These are phyloP conservation scores for Vitis hybrid DNA, from an alignment of 177 flowering plant genomes.

Conservation along the genomic window DNA sequence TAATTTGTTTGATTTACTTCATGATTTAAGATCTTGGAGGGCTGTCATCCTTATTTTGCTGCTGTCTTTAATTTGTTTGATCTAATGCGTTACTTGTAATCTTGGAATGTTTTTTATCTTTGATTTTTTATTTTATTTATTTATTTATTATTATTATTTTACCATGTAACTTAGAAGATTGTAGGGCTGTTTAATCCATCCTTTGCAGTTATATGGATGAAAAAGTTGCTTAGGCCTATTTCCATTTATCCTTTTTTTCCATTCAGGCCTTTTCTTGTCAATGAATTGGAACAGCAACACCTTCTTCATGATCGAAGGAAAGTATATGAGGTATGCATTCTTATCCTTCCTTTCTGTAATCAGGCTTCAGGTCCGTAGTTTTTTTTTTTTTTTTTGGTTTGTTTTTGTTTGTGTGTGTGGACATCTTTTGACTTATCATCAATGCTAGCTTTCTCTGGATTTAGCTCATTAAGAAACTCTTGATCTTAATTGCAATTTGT, in stretches of 20 bases:
- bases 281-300: conserved; percentile 84
- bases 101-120: background rate
- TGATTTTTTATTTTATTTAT: background rate
- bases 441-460: background rate
- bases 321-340: conserved; percentile 82
- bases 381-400: conserved; percentile 10
- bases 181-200: background rate
- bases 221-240: background rate
- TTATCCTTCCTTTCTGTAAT: background rate
- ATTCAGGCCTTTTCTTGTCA: conserved; percentile 88
- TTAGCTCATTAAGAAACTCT: background rate
- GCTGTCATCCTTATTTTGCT: background rate
- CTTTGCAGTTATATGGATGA: background rate
- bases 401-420: background rate
- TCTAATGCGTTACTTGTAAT: background rate
- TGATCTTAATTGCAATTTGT: too few species aligned
- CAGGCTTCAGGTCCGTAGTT: background rate
- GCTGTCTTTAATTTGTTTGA: too few species aligned
- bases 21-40: too few species aligned
- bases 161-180: background rate
- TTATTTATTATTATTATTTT: background rate
- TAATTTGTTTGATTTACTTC: too few species aligned
- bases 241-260: background rate
- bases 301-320: conserved; percentile 98
- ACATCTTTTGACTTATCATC: background rate